Evolutionary conservation across 2,329 filamentous ascomycete genomes (phyloP), one percentile per base, ranked within the genome.

Genomic region (Eurotiales sp.): DNA sequence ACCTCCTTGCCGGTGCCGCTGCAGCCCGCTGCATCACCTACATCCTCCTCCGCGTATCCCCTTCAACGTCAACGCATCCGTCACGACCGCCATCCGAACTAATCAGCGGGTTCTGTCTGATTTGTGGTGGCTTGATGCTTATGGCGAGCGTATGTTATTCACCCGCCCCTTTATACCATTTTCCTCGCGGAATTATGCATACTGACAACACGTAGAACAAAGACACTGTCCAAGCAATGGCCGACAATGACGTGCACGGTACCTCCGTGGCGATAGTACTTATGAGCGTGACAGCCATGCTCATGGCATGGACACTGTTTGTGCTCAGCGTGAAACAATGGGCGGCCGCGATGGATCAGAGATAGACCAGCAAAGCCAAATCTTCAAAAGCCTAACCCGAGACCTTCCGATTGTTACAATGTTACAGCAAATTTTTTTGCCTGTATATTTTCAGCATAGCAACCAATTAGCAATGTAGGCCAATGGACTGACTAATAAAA

Each of bases 91-190:
- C n/a, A n/a, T 92, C 89, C 0, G 92, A 97, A 74, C 77, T 96
- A n/a, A 74, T 97, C 44, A 79, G 87, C 1, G 77, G 89, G 0
- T 97, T 96, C 66, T 92, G 90, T 34, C 77, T 97, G 52, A 88
- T 93, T 55, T 78, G 88, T 2, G 91, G 92, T 21, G 92, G 92
- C 5, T 76, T 93, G 39, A 84, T 96, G 47, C 96, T 97, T 72
- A 96, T 96, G 88, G 79, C 88, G 55, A 95, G 90, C 66, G 85
- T 87, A 74, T 76, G 85, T 82, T 39, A n/a, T n/a, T n/a, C n/a
- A n/a, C n/a, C n/a, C n/a, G n/a, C n/a, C 12, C 12, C 23, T 3
- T 4, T 32, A 32, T 3, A 11, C 8, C 3, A 8, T 11, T 11
- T 8, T 32, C 10, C n/a, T 32, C n/a, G 3, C 10, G 11, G 29